Conservation (phyloP, 352 stramenopile species). For the Phytophthora hybrid region DNA sequence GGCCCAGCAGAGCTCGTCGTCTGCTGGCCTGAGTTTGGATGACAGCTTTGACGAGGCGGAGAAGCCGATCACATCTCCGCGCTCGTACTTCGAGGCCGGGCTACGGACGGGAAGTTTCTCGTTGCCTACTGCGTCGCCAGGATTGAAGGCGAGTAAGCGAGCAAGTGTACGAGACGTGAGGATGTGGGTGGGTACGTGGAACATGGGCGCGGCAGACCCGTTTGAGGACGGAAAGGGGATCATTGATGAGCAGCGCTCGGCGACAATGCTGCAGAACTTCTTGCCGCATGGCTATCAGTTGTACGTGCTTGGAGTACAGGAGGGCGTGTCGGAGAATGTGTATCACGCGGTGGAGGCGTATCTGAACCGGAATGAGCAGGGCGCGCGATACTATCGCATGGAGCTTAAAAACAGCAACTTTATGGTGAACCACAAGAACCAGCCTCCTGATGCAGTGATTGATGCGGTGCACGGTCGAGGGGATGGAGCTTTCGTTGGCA, state of each 20-base stretch:
- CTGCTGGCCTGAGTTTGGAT: slow-evolving; percentile 43
- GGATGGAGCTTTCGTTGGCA: slow-evolving; percentile 84
- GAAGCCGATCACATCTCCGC: slow-evolving; percentile 61
- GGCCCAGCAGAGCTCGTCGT: slow-evolving; percentile 37
- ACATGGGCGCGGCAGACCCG: slow-evolving; percentile 85
- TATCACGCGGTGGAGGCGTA: slow-evolving; percentile 85
- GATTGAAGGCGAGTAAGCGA: slow-evolving; percentile 42
- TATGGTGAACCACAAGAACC: slow-evolving; percentile 71
- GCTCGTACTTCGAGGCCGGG: slow-evolving; percentile 69
- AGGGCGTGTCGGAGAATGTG: slow-evolving; percentile 86
- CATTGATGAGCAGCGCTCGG: slow-evolving; percentile 78
- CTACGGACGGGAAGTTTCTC: slow-evolving; percentile 57
- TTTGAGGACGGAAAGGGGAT: slow-evolving; percentile 78
- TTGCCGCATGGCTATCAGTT: slow-evolving; percentile 84
- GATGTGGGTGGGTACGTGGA: slow-evolving; percentile 90
- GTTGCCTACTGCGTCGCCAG: slow-evolving; percentile 24
- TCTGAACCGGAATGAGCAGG: slow-evolving; percentile 73
- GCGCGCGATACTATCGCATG: slow-evolving; percentile 72
- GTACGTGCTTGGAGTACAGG: slow-evolving; percentile 89
- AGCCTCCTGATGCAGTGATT: slow-evolving; percentile 72
- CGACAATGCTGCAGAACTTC: slow-evolving; percentile 78
- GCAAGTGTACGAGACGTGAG: slow-evolving; percentile 59
- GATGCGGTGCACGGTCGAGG: slow-evolving; percentile 83
- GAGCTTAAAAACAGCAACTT: slow-evolving; percentile 83
- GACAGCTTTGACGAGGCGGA: slow-evolving; percentile 32